Percentiles rank a stretch among this genome's conserved stretches.
Conservation (phyloP, 352 stramenopile species). For the Pilasporangium apinafurcum region DNA sequence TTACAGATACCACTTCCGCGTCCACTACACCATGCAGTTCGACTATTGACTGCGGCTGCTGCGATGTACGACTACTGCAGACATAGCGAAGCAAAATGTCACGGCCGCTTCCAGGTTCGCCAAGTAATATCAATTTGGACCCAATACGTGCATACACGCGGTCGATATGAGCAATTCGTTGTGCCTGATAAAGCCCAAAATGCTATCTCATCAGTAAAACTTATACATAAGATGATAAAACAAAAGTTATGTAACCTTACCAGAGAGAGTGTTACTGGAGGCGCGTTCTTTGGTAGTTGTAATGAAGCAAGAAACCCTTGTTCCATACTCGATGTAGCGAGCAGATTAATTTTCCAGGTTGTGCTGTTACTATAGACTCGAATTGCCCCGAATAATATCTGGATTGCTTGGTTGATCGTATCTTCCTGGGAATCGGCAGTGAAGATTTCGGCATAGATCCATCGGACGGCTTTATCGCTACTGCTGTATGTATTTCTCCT, state of each 20-base stretch:
- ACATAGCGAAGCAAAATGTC: conserved; percentile 39
- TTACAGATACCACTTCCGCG: conserved; percentile 3
- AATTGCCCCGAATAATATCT: conserved; percentile 27
- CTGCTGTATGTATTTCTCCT: too few species aligned
- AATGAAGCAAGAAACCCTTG: too few species aligned
- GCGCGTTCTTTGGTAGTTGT: conserved; percentile 2
- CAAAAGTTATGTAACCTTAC: conserved; percentile 12
- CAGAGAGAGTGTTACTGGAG: conserved; percentile 22
- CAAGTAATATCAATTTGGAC: conserved; percentile 33
- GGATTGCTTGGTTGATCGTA: conserved; percentile 3
- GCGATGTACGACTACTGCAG: conserved; percentile 6
- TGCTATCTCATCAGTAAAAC: not conserved
- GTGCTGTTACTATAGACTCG: not conserved
- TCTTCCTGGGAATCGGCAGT: conserved; percentile 15
- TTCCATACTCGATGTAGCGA: conserved; percentile 4
- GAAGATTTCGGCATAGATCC: conserved; percentile 52
- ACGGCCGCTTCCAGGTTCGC: conserved; percentile 13
- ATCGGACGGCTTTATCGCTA: too few species aligned
- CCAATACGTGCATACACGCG: conserved; percentile 26
- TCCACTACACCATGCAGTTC: conserved; percentile 23
- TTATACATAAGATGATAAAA: not conserved
- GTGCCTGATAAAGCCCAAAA: conserved; percentile 14
- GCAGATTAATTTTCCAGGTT: not conserved
- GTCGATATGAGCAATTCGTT: conserved; percentile 26
- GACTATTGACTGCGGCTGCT: conserved; percentile 12